Evolutionary conservation across 2,329 filamentous ascomycete genomes (phyloP).

Genomic region (Epichloe baconii): DNA sequence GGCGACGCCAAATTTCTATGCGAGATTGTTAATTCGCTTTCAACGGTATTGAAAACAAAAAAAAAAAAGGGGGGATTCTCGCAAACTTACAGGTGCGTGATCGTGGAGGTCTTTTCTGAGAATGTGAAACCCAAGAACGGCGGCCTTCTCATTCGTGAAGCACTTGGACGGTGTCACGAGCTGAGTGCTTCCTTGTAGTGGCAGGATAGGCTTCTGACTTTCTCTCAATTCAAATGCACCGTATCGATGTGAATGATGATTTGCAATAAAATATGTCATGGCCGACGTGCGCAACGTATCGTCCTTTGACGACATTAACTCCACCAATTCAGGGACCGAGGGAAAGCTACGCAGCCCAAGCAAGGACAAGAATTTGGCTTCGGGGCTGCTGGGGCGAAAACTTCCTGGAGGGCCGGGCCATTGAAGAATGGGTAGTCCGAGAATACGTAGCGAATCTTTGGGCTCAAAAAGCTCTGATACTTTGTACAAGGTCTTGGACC

Average conservation of each 20-base stretch:
- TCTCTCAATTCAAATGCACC: constrained; percentile 44
- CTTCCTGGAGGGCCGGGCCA: constrained; percentile 60
- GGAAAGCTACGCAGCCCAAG: constrained; percentile 62
- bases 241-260: constrained; percentile 70
- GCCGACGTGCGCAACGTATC: constrained; percentile 49
- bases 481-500: constrained; percentile 46
- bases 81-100: constrained; percentile 46
- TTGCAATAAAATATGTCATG: constrained; percentile 70
- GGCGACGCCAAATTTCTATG: constrained; percentile 69
- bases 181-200: constrained; percentile 54
- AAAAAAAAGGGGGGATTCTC: rapidly evolving
- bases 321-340: constrained; percentile 58
- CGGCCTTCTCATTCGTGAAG: constrained; percentile 67
- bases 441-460: constrained; percentile 51
- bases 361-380: constrained; percentile 59
- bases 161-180: constrained; percentile 64
- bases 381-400: constrained; percentile 50
- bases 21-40: constrained; percentile 4
- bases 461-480: constrained; percentile 75
- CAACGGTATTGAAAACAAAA: background rate
- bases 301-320: constrained; percentile 58
- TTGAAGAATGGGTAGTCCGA: constrained; percentile 64
- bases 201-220: constrained; percentile 51
- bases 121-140: constrained; percentile 69
- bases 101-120: constrained; percentile 61